Percentiles rank a stretch among this genome's conserved stretches.
Conservation (phyloP, 1,284 basidiomycete species). For the Cryptococcus amylolentus region DNA sequence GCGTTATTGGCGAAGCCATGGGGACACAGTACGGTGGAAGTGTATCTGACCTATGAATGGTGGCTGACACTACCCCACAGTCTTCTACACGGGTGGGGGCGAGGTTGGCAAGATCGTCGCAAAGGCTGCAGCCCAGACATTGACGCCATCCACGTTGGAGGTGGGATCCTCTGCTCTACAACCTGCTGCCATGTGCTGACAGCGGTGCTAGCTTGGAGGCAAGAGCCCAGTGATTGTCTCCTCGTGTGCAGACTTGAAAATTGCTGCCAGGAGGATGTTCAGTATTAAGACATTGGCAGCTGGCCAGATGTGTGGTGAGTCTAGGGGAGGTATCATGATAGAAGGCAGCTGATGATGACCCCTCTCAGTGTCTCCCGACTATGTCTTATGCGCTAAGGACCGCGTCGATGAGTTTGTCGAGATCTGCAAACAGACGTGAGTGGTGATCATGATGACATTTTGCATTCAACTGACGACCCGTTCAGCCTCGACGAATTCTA, state of each 20-base stretch:
- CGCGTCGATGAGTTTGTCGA: constrained; percentile 63
- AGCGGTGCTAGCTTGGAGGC: constrained; percentile 59
- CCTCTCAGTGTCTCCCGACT: constrained; percentile 61
- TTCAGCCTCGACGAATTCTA: constrained; percentile 26
- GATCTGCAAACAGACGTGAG: constrained; percentile 60
- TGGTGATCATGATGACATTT: not conserved
- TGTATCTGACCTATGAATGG: too few relatives aligned
- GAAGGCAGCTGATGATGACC: constrained; percentile 25
- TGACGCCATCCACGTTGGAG: constrained; percentile 77
- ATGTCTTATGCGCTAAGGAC: constrained; percentile 66
- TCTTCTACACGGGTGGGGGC: constrained; percentile 64
- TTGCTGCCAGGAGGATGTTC: constrained; percentile 54
- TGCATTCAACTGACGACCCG: not conserved
- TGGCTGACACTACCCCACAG: constrained; percentile 53
- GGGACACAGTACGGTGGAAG: constrained; percentile 68
- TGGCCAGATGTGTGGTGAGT: constrained; percentile 58
- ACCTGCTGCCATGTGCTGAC: not conserved
- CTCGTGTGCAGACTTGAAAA: constrained; percentile 54
- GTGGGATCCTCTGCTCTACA: constrained; percentile 14
- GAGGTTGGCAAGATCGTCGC: constrained; percentile 73
- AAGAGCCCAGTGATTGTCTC: constrained; percentile 83
- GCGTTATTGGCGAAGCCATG: constrained; percentile 75
- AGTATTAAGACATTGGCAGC: constrained; percentile 76
- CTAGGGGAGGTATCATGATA: not conserved
- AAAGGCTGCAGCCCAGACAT: constrained; percentile 74